Evolutionary conservation across 148 eudicot species (phyloP), one percentile per base, ranked within the genome.

Genomic region (Rhododendron williamsianum): DNA sequence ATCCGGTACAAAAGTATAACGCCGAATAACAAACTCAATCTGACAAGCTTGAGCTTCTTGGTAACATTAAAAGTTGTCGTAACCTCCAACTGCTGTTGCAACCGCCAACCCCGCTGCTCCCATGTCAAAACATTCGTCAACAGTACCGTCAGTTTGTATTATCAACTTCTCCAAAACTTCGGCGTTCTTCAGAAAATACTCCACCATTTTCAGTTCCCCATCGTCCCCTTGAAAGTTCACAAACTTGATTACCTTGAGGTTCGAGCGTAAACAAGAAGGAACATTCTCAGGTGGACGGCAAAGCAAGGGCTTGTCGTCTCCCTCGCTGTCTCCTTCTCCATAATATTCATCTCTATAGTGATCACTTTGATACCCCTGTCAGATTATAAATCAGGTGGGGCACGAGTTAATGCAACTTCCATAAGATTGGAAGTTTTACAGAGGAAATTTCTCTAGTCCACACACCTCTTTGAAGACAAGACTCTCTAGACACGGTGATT

Each of bases 161-260:
- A 12, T 49, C 76, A 86, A 9, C 41, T 86, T 84, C 85, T 86
- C 82, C 86, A 87, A 83, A 78, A 77, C 52, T 13, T 23, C 41
- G 36, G 83, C 60, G 23, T 60, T 60, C 25, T 60, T 60, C 27
- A 60, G 69, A 21, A 60, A 60, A 21, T 60, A 60, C 27, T 80
- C 30, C 3, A 49, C 12, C 82, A 80, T 80, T 46, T 80, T 54
- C 41, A 48, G 12, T 3, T 49, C 41, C 7, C 6, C 52, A 10
- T 3, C 19, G 0, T 54, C 19, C 58, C 58, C 58, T 3, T 16
- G 18, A 16, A 54, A 54, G 0, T 54, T 16, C 4, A 3, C 58
- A 16, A 54, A 54, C 58, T 13, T 54, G 15, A 54, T 54, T 54
- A 54, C 21, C 21, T 54, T 54, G 19, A 54, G 58, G 58, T 54